A percentile compares a stretch with the other conserved stretches of the same genome.
Conservation (phyloP, 2,329 filamentous ascomycete genomes). For the Verticillium tricorpus region DNA sequence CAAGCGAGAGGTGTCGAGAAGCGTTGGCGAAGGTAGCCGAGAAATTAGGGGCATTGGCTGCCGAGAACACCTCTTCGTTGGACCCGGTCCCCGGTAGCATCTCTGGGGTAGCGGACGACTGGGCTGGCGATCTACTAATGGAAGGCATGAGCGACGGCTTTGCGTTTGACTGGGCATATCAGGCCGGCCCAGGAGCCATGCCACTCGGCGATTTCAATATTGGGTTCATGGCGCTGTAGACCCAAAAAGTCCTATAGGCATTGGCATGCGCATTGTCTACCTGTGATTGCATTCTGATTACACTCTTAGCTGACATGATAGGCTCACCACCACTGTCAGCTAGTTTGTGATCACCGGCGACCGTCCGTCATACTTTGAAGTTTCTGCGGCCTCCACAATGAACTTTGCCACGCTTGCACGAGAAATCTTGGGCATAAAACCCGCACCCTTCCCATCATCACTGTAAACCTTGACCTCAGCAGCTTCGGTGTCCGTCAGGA, state of each 20-base stretch:
- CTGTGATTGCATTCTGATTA: too few relatives aligned
- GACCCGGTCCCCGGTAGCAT: background rate
- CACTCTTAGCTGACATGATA: too few relatives aligned
- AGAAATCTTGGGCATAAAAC: conserved; percentile 31
- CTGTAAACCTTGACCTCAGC: conserved; percentile 32
- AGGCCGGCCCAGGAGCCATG: background rate
- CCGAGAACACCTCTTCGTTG: background rate
- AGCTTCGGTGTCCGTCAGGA: conserved; percentile 34
- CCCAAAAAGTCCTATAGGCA: too few relatives aligned
- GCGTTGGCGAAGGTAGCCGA: background rate
- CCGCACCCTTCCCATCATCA: conserved; percentile 35
- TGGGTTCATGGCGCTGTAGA: background rate
- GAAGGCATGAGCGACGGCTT: background rate
- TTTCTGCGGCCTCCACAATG: conserved; percentile 38
- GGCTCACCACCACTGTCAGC: too few relatives aligned
- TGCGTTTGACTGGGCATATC: background rate
- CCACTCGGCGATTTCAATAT: background rate
- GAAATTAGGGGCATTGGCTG: background rate
- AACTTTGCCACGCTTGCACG: conserved; percentile 38
- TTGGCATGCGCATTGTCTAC: too few relatives aligned
- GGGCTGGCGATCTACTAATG: background rate
- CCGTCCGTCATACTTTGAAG: conserved; percentile 32
- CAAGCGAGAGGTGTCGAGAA: background rate
- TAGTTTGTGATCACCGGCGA: conserved; percentile 43
- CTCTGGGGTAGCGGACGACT: background rate